phyloP scores from a whole-genome alignment of 805 yeast species.

The Metschnikowia dekortorum region DNA sequence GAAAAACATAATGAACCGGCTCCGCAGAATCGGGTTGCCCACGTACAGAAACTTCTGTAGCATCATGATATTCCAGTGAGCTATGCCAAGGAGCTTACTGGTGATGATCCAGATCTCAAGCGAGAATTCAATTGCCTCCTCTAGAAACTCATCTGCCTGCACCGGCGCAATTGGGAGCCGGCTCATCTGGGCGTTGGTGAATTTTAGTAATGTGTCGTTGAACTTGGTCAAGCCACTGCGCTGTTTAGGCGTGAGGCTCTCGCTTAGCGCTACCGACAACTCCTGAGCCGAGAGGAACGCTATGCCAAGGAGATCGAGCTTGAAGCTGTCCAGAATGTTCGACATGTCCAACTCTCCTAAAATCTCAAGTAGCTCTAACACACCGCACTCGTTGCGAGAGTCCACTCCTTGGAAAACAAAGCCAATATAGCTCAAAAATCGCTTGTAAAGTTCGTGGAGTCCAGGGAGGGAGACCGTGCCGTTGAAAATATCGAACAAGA shows the following conservation, averaged over 20 bases:
- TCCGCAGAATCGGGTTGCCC: slow-evolving; percentile 36
- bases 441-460: slow-evolving; percentile 2
- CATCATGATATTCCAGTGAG: slow-evolving; percentile 34
- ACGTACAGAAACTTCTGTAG: slow-evolving; percentile 37
- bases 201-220: slow-evolving; percentile 7
- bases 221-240: slow-evolving; percentile 15
- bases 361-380: slow-evolving; percentile 7
- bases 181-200: slow-evolving; percentile 31
- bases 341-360: slow-evolving; percentile 5
- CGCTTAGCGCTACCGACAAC: not conserved
- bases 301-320: slow-evolving; percentile 8
- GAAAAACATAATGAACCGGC: slow-evolving; percentile 27
- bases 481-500: slow-evolving; percentile 14
- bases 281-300: slow-evolving; percentile 10
- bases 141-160: slow-evolving; percentile 20
- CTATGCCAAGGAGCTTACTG: slow-evolving; percentile 14
- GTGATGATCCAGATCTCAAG: slow-evolving; percentile 29
- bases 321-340: slow-evolving; percentile 3
- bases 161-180: slow-evolving; percentile 27
- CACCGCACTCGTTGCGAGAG: not conserved
- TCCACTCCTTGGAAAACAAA: slow-evolving; percentile 5
- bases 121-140: slow-evolving; percentile 22
- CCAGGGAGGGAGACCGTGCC: slow-evolving; percentile 4
- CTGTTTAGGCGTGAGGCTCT: slow-evolving; percentile 16
- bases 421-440: slow-evolving; percentile 4